Base-by-base conservation (phyloP, 345 rosid species). In the Eutrema yunnanense region DNA sequence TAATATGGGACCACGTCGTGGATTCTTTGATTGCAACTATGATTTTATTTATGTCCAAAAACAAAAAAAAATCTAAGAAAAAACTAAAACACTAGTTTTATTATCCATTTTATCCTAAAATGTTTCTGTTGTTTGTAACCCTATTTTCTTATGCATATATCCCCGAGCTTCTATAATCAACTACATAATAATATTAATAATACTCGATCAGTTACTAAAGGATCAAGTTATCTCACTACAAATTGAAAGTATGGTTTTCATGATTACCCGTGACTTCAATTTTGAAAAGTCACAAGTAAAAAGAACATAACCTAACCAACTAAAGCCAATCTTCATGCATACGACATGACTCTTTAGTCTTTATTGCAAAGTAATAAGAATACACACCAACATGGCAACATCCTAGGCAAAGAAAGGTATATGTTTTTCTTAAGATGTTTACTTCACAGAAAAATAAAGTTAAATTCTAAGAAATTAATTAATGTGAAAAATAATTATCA, bases 201-300 rank as follows among this genome's bases (percentile, higher is more conserved):
- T 33, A 12, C 12, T 13, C 33, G 3, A 49, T 60, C 1, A 49
- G 67, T 71, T 49, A 42, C 19, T 46, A 64, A 52, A 42, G 4
- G 22, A 54, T 10, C 32, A 43, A 65, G 38, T 65, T 48, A 67
- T 43, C 32, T 60, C 14, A 16, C 32, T 53, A 60, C 3, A 60
- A 68, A 29, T 22, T n/a, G 12, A 69, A 75, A 64, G 50, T 49
- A 65, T n/a, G 34, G 29, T 48, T 63, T 56, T 55, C 38, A 77
- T 71, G 80, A 77, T 77, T 77, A 71, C 76, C 76, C 80, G 76
- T 77, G 80, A 71, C 65, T 65, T 16, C 38, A 65, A 71, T 56
- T 56, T 56, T 41, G 30, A 33, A 70, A 49, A 54, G 76, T 32
- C 67, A 71, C 71, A 54, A 38, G 43, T 6, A 49, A 48, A 77